Evolutionary conservation across 345 rosid genomes (phyloP), one percentile per base, ranked within the genome.

Genomic region (Syzygium grande): DNA sequence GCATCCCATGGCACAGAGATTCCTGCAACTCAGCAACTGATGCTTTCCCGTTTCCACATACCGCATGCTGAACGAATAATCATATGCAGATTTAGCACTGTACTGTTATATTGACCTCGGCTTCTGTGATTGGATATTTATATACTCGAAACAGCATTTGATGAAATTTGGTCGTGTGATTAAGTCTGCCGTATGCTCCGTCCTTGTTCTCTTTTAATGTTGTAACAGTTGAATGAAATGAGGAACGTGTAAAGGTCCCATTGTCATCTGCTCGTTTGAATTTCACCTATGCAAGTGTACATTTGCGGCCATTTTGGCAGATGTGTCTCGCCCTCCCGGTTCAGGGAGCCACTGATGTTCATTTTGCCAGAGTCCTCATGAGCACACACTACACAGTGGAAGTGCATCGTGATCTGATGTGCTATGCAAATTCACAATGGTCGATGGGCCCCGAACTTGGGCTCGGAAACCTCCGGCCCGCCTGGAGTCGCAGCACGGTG

Each of bases 1-100:
- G 68, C 99, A 95, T 92, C 98, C 97, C 68, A 93, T 94, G 99
- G 98, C 98, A 7, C 87, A 84, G 54, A 91, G 92, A 92, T 97
- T 96, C 88, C 97, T 95, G 86, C 89, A 95, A 87, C 96, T 95
- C 52, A 90, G 96, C 84, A 85, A 11, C 65, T 85, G 49, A 73
- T 38, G 83, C 46, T 73, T 73, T 38, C 49, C 49, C 5, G 14
- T 19, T 73, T 73, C 14, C 14, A 73, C 49, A 22, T 38, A 10
- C 38, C 83, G 2, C 49, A 11, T 21, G 49, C 13, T 21, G 83
- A 19, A 73, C 27, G 49, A 38, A 73, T 34, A 41, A 73, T 73
- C 25, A 0, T 19, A 23, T 73, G 83, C 49, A 73, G 83, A 73
- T 73, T 38, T 46, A 38, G 83, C 49, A 21, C 13, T 38, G 14